phyloP scores from a whole-genome alignment of 1,284 basidiomycete genomes.

The Pholiota adiposa region DNA sequence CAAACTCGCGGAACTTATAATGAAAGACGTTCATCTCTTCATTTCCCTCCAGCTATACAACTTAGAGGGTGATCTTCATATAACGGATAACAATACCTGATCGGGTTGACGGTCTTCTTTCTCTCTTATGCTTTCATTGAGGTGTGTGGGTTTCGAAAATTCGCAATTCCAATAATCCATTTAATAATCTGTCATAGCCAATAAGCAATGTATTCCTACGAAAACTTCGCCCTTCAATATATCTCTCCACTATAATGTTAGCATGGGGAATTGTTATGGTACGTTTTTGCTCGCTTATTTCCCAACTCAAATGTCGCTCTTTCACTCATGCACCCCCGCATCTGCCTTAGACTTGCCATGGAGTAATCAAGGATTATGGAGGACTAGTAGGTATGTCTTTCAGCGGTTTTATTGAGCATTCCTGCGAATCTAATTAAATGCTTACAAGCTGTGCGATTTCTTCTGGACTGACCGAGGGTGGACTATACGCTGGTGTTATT shows the following conservation, averaged over 20 bases:
- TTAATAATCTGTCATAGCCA: constrained; percentile 32
- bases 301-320: too few relatives aligned
- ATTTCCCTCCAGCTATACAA: constrained; percentile 51
- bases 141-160: constrained; percentile 37
- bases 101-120: constrained; percentile 67
- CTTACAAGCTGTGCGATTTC: constrained; percentile 56
- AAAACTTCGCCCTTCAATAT: constrained; percentile 62
- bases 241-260: constrained; percentile 63
- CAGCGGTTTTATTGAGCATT: background rate
- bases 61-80: constrained; percentile 54
- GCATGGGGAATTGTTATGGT: constrained; percentile 77
- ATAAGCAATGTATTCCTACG: constrained; percentile 69
- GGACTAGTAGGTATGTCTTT: constrained; percentile 58
- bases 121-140: constrained; percentile 69
- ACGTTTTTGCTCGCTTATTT: constrained; percentile 15
- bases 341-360: constrained; percentile 61
- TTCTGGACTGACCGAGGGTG: constrained; percentile 59
- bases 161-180: background rate
- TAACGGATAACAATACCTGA: constrained; percentile 67
- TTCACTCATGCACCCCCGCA: too few relatives aligned
- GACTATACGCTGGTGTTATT: constrained; percentile 55
- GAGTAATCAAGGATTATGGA: constrained; percentile 63
- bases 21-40: background rate
- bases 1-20: background rate
- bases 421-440: background rate